Percentiles rank a stretch among this genome's conserved stretches.
These are phyloP conservation scores for Cicer yamashitae DNA, from an alignment of 306 rosid genomes.

Conservation along the genomic window DNA sequence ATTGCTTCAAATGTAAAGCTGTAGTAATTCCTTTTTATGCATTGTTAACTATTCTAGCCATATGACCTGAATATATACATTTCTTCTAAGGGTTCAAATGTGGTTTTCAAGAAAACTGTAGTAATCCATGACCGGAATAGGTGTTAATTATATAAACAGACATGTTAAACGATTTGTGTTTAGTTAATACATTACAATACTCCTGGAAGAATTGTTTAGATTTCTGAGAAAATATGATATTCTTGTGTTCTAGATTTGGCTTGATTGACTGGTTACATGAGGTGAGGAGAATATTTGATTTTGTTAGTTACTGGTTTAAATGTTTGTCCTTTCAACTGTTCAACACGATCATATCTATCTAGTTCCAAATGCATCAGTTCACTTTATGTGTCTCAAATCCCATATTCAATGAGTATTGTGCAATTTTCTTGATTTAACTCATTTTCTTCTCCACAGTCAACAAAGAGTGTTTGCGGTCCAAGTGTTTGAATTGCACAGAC, in stretches of 20 bases:
- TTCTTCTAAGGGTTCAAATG: slow-evolving; percentile 17
- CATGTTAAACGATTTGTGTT: slow-evolving; percentile 26
- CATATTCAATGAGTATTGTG: slow-evolving; percentile 40
- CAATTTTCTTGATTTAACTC: slow-evolving; percentile 64
- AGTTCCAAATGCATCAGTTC: slow-evolving; percentile 38
- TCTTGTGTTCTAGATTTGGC: slow-evolving; percentile 6
- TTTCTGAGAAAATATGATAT: slow-evolving; percentile 34
- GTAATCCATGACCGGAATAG: not conserved
- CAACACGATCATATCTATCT: slow-evolving; percentile 28
- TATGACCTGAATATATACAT: slow-evolving; percentile 14
- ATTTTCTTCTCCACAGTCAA: slow-evolving; percentile 77
- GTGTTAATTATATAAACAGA: slow-evolving; percentile 15
- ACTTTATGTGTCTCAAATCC: slow-evolving; percentile 38
- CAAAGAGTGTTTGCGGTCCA: slow-evolving; percentile 75
- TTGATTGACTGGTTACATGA: slow-evolving; percentile 3
- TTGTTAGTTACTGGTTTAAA: slow-evolving; percentile 33
- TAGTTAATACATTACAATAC: slow-evolving; percentile 13
- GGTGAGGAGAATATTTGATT: slow-evolving; percentile 30
- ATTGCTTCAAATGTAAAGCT: slow-evolving; percentile 23
- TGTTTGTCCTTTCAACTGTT: slow-evolving; percentile 1
- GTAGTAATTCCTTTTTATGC: slow-evolving; percentile 24
- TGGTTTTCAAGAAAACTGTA: not conserved
- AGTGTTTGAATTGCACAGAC: slow-evolving; percentile 81
- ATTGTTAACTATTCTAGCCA: slow-evolving; percentile 35
- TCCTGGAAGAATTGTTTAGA: slow-evolving; percentile 24